Evolutionary conservation across 768 basidiomycete species (phyloP), one percentile per base, ranked within the genome.

Genomic region (Xerocomellus dryophilus): DNA sequence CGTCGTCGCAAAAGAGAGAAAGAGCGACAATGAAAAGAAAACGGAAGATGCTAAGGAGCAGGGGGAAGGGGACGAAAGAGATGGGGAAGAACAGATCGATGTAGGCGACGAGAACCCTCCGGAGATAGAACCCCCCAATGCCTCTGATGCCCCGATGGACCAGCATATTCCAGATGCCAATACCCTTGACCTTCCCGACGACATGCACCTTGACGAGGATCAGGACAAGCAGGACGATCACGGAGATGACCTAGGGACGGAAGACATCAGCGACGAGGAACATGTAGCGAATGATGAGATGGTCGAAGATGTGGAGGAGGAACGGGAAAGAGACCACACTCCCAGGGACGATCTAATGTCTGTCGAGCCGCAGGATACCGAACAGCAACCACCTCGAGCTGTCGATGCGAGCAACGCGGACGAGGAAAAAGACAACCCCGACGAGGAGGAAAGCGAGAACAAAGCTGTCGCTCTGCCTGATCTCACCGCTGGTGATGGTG

Each of bases 171-270:
- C 80, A 21, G 90, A 97, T 56, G 86, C 86, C 3, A 79, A 96
- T 47, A 85, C 84, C 5, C 79, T 98, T 41, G 89, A 98, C 63
- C 78, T 98, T 10, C 96, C 96, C 0, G 95, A 98, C 32, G 85
- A 93, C 57, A 76, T 96, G 72, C 75, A 92, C 49, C 68, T 95
- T 23, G 78, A 76, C 20, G 69, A 74, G 46, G 61, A 61, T 18
- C 60, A 55, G 27, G 70, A 70, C 43, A 66, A 70, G 29, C 57
- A 51, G 20, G 67, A 71, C 9, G 66, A 65, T 20, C 56, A 60
- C 2, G 58, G 12, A n/a, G 66, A 71, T 44, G 65, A 63, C 18
- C 46, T 56, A 5, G 61, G 46, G 7, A 68, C 74, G 61, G 78
- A 76, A 43, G 73, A 76, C 27, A 68, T 73, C 61, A 68, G 73